phyloP scores from a whole-genome alignment of 169 alveolate genomes.

The Eimeria necatrix region DNA sequence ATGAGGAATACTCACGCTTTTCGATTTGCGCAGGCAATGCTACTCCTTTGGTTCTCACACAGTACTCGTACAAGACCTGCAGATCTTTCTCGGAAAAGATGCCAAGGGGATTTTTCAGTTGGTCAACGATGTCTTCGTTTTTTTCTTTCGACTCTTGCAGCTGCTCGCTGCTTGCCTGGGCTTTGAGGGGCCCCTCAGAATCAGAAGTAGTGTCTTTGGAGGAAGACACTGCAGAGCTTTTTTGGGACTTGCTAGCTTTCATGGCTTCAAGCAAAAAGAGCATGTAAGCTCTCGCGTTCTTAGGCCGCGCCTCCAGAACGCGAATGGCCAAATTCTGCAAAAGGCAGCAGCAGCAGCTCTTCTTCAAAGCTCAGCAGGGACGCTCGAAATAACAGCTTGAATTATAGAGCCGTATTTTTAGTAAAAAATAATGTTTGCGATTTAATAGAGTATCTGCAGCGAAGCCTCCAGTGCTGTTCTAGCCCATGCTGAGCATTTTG shows the following conservation, averaged over 20 bases:
- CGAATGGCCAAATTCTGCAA: slow-evolving; percentile 29
- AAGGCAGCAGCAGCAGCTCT: not conserved
- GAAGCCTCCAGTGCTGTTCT: too few relatives aligned
- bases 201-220: not conserved
- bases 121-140: not conserved
- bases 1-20: not conserved
- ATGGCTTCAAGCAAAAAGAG: slow-evolving; percentile 20
- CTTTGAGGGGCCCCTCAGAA: too few relatives aligned
- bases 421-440: too few relatives aligned
- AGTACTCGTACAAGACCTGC: slow-evolving; percentile 21
- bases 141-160: not conserved
- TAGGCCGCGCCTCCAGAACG: slow-evolving; percentile 47
- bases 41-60: not conserved
- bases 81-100: slow-evolving; percentile 42
- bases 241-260: slow-evolving; percentile 33
- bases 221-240: not conserved
- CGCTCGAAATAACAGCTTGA: not conserved
- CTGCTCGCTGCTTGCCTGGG: not conserved
- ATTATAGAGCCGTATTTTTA: not conserved
- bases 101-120: slow-evolving; percentile 18
- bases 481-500: too few relatives aligned
- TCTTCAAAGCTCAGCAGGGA: not conserved
- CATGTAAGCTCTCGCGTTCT: slow-evolving; percentile 40
- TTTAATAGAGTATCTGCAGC: too few relatives aligned
- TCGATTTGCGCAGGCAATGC: not conserved